A percentile compares a stretch with the other conserved stretches of the same genome.
Evolutionary conservation across 2,329 filamentous ascomycete genomes (phyloP).

Genomic region (Pseudogymnoascus sp.): DNA sequence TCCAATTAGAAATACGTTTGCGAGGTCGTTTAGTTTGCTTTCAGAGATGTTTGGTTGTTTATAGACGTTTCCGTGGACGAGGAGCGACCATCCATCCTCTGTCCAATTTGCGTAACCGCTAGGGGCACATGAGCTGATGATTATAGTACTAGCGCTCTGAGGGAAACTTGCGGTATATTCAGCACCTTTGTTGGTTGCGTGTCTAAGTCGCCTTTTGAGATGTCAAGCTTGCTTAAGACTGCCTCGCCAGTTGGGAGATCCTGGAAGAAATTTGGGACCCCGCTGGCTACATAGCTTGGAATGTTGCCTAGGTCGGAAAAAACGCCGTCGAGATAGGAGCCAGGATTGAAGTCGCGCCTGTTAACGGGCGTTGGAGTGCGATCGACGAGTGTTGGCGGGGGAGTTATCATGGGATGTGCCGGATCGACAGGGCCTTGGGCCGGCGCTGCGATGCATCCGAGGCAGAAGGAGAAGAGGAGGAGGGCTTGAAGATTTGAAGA

Average conservation of each 20-base stretch:
- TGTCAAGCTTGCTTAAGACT: slow-evolving; percentile 54
- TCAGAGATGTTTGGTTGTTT: slow-evolving; percentile 64
- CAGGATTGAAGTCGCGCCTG: slow-evolving; percentile 35
- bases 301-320: slow-evolving; percentile 45
- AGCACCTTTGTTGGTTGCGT: slow-evolving; percentile 62
- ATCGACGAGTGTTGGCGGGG: slow-evolving; percentile 35
- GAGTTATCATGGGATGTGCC: slow-evolving; percentile 40
- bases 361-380: slow-evolving; percentile 31
- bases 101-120: slow-evolving; percentile 69
- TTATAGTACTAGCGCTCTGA: slow-evolving; percentile 12
- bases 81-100: slow-evolving; percentile 65
- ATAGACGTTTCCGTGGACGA: slow-evolving; percentile 74
- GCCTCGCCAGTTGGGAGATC: slow-evolving; percentile 54
- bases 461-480: slow-evolving; percentile 13
- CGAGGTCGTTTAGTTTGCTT: slow-evolving; percentile 58
- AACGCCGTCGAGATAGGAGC: slow-evolving; percentile 43
- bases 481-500: too few relatives aligned
- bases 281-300: slow-evolving; percentile 54
- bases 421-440: slow-evolving; percentile 21
- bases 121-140: slow-evolving; percentile 22
- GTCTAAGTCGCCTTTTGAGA: slow-evolving; percentile 50
- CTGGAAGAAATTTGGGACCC: slow-evolving; percentile 61
- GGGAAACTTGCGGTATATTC: slow-evolving; percentile 46
- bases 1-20: slow-evolving; percentile 62
- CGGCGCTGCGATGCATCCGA: slow-evolving; percentile 20